A percentile compares a stretch with the other conserved stretches of the same genome.
Conservation (phyloP, 768 basidiomycete genomes). For the Pisolithus orientalis region DNA sequence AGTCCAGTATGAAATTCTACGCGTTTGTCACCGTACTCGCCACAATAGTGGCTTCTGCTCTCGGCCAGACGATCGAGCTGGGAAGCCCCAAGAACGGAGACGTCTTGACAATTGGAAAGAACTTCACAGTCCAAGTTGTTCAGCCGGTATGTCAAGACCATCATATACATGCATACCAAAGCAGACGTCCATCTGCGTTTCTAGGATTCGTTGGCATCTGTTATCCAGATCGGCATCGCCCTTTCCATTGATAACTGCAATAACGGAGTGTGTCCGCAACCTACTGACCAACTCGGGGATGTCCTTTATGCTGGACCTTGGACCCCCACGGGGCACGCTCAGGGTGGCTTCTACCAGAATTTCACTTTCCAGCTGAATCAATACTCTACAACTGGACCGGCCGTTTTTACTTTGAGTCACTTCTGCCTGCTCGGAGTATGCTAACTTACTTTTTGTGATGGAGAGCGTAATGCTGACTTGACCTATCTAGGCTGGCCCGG, state of each 20-base stretch:
- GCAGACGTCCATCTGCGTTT: not conserved
- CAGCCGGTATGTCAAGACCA: slow-evolving; percentile 13
- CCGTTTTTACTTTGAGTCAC: slow-evolving; percentile 25
- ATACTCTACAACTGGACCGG: slow-evolving; percentile 11
- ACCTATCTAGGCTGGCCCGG: not conserved
- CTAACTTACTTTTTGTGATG: not conserved
- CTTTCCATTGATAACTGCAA: slow-evolving; percentile 16
- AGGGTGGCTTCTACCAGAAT: slow-evolving; percentile 23
- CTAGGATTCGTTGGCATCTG: slow-evolving; percentile 14
- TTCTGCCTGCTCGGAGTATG: slow-evolving; percentile 22
- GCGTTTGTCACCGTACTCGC: slow-evolving; percentile 3
- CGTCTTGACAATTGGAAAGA: slow-evolving; percentile 10
- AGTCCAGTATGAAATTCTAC: slow-evolving; percentile 13
- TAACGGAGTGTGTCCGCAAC: slow-evolving; percentile 18
- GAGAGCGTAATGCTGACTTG: not conserved
- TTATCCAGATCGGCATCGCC: slow-evolving; percentile 27
- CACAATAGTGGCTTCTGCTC: slow-evolving; percentile 3
- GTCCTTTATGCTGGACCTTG: slow-evolving; percentile 26
- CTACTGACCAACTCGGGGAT: slow-evolving; percentile 12
- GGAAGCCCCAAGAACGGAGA: slow-evolving; percentile 16
- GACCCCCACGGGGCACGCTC: slow-evolving; percentile 13
- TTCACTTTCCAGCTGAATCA: slow-evolving; percentile 15
- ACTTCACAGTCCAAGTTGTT: slow-evolving; percentile 14
- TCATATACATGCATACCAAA: not conserved
- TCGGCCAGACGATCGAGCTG: slow-evolving; percentile 25